Evolutionary conservation across 2,329 filamentous ascomycete genomes (phyloP).

Genomic region (Neobulgaria alba): DNA sequence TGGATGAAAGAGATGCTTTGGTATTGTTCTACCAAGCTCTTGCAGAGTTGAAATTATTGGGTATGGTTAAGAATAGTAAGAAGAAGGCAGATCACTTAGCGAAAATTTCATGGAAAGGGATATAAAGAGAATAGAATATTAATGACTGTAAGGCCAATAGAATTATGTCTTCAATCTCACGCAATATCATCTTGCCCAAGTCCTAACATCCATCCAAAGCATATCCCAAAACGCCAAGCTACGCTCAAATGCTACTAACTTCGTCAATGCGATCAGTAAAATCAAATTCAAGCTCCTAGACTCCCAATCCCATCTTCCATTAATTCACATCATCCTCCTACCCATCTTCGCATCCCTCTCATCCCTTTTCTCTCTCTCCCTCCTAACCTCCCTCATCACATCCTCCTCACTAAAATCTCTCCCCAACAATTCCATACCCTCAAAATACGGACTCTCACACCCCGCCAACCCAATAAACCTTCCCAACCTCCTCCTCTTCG

Average conservation of each 20-base stretch:
- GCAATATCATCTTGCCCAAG: too few relatives aligned
- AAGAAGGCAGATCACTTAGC: slow-evolving; percentile 90
- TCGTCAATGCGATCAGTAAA: too few relatives aligned
- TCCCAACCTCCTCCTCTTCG: slow-evolving; percentile 63
- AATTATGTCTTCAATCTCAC: too few relatives aligned
- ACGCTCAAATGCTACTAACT: too few relatives aligned
- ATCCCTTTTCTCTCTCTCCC: slow-evolving; percentile 23
- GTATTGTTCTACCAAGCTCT: slow-evolving; percentile 78
- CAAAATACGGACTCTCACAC: slow-evolving; percentile 43
- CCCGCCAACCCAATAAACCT: slow-evolving; percentile 65
- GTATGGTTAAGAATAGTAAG: slow-evolving; percentile 79
- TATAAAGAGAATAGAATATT: slow-evolving; percentile 33
- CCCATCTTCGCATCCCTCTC: slow-evolving; percentile 25
- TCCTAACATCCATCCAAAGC: too few relatives aligned
- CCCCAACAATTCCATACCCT: too few relatives aligned
- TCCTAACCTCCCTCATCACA: slow-evolving; percentile 32
- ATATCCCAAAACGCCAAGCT: too few relatives aligned
- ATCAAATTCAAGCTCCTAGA: too few relatives aligned
- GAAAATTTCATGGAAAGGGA: slow-evolving; percentile 73
- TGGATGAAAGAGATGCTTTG: slow-evolving; percentile 48
- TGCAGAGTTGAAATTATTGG: slow-evolving; percentile 76
- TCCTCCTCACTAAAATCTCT: too few relatives aligned
- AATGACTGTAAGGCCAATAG: slow-evolving; percentile 1
- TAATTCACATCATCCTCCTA: slow-evolving; percentile 21
- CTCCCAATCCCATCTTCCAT: background rate